Evolutionary conservation across 1,284 basidiomycete species (phyloP).

Genomic region (Apiotrichum akiyoshidainum): DNA sequence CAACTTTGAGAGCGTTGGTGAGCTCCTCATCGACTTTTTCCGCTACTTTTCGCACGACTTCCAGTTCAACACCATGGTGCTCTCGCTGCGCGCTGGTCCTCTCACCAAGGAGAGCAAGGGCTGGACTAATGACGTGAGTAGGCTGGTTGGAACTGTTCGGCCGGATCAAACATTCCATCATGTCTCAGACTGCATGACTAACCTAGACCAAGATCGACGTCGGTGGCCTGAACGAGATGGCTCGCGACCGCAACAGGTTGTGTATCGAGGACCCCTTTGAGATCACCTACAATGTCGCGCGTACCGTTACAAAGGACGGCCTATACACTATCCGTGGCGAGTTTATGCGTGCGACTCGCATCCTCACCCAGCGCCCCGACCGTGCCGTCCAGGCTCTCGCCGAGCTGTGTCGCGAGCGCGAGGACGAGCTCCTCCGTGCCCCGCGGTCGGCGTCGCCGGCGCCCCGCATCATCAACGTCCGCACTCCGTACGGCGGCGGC

Average conservation of each 20-base stretch:
- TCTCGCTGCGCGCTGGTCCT: constrained; percentile 83
- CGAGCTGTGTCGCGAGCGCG: constrained; percentile 65
- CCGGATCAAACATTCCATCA: no score
- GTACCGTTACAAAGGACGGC: constrained; percentile 95
- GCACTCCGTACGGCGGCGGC: constrained; percentile 18
- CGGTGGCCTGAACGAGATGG: constrained; percentile 60
- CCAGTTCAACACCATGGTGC: constrained; percentile 83
- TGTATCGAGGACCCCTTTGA: constrained; percentile 99
- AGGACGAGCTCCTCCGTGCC: constrained; percentile 50
- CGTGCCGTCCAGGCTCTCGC: constrained; percentile 74
- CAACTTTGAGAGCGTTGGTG: constrained; percentile 88
- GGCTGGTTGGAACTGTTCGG: constrained; percentile 35
- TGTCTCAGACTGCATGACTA: not conserved
- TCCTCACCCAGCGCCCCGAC: constrained; percentile 71
- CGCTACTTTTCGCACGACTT: constrained; percentile 94
- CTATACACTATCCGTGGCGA: constrained; percentile 96
- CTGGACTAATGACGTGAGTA: constrained; percentile 83
- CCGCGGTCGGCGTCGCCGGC: constrained; percentile 52
- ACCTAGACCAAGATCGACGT: constrained; percentile 49
- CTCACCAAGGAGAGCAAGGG: constrained; percentile 87
- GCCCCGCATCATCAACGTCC: constrained; percentile 39
- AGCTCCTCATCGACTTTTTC: constrained; percentile 98
- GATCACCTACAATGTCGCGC: constrained; percentile 87
- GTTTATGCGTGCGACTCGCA: constrained; percentile 92
- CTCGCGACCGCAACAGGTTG: constrained; percentile 81